These are phyloP conservation scores for Aspergillus phoenicis DNA, from an alignment of 2,329 filamentous ascomycete genomes.

Conservation along the genomic window DNA sequence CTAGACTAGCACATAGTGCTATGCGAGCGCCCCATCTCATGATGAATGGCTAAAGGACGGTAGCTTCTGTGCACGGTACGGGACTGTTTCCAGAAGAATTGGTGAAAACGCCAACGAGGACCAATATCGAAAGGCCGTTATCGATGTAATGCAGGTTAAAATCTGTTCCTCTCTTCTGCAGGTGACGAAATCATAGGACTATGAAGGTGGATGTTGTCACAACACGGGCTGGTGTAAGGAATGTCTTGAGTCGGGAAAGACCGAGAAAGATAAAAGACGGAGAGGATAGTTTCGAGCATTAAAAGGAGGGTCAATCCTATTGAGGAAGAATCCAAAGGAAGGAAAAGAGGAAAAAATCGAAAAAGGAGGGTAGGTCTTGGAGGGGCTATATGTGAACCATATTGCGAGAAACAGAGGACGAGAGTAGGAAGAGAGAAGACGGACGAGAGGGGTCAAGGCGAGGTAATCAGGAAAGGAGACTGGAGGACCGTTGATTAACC, in stretches of 20 bases:
- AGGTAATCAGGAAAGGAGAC: background rate
- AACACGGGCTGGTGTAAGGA: background rate
- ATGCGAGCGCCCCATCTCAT: slow-evolving; percentile 39
- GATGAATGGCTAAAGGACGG: background rate
- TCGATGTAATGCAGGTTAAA: background rate
- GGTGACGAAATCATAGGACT: background rate
- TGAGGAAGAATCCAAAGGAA: background rate
- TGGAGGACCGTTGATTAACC: background rate
- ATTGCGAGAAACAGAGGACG: background rate
- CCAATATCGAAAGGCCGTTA: background rate
- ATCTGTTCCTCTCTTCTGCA: background rate
- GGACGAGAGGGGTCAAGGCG: background rate
- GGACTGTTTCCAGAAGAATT: background rate
- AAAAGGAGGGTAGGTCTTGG: background rate
- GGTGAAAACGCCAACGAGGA: background rate
- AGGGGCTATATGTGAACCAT: too few species aligned
- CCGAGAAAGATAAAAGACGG: too few species aligned
- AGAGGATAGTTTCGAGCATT: too few species aligned
- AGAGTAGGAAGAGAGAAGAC: background rate
- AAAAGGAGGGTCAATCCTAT: too few species aligned
- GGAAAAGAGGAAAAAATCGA: background rate
- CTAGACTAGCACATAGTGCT: slow-evolving; percentile 24
- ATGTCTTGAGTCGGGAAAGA: too few species aligned
- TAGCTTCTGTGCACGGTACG: background rate
- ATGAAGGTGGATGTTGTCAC: background rate